Evolutionary conservation across 345 rosid species (phyloP).

Genomic region (Citrus hindsii): DNA sequence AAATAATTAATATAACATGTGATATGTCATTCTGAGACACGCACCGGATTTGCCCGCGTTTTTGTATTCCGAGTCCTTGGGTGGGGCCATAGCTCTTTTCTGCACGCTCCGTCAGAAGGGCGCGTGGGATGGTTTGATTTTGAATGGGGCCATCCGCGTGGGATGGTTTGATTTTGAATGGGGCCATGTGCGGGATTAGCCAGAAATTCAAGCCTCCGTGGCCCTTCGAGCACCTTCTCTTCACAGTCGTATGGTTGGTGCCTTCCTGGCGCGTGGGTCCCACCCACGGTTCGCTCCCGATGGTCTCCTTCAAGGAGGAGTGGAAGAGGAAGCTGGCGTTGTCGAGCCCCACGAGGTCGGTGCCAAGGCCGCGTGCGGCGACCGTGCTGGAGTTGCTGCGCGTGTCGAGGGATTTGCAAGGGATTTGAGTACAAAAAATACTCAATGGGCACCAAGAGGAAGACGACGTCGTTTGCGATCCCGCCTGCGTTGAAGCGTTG

Average conservation of each 20-base stretch:
- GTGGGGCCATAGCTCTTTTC: slow-evolving; percentile 84
- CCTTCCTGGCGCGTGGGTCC: slow-evolving; percentile 92
- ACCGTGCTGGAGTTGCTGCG: slow-evolving; percentile 78
- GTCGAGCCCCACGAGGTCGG: slow-evolving; percentile 58
- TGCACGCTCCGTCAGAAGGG: slow-evolving; percentile 63
- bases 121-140: slow-evolving; percentile 73
- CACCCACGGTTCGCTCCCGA: slow-evolving; percentile 70
- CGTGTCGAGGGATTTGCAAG: slow-evolving; percentile 60
- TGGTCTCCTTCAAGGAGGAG: slow-evolving; percentile 66
- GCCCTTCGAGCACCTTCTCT: slow-evolving; percentile 80
- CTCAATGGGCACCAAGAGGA: slow-evolving; percentile 60
- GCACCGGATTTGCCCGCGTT: slow-evolving; percentile 58
- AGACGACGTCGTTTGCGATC: slow-evolving; percentile 80
- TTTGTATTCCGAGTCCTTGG: slow-evolving; percentile 82
- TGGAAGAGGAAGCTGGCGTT: slow-evolving; percentile 75
- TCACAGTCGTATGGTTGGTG: slow-evolving; percentile 50
- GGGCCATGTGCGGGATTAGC: slow-evolving; percentile 95
- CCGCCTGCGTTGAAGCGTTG: slow-evolving; percentile 65
- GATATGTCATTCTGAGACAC: background rate
- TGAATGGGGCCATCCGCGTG: slow-evolving; percentile 39
- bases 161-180: slow-evolving; percentile 1
- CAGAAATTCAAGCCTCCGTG: slow-evolving; percentile 86
- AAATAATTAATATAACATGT: too few species aligned
- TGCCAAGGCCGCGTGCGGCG: slow-evolving; percentile 70
- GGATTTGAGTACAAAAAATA: slow-evolving; percentile 31